Base-by-base conservation (phyloP, 345 rosid genomes). In the Diplotaxis tenuifolia region DNA sequence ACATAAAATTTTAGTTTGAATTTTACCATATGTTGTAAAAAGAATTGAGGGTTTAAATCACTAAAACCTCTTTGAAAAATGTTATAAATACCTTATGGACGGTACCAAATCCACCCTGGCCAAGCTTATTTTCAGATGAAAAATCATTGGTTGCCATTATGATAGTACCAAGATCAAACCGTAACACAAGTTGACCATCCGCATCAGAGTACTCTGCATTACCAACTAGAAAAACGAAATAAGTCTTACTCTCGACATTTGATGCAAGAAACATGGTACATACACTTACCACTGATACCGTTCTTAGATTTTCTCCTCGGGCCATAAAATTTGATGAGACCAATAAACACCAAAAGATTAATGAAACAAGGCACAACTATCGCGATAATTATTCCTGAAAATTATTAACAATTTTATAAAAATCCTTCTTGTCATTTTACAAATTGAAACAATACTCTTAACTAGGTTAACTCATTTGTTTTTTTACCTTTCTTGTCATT, bases 41-140 rank as follows among this genome's bases (percentile, higher is more conserved):
- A n/a, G n/a, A n/a, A n/a, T n/a, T n/a, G n/a, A n/a, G n/a, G n/a
- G n/a, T n/a, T n/a, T n/a, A n/a, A n/a, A n/a, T n/a, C n/a, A n/a
- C n/a, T n/a, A n/a, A n/a, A n/a, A n/a, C n/a, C n/a, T n/a, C n/a
- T n/a, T n/a, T n/a, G n/a, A n/a, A n/a, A n/a, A n/a, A n/a, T n/a
- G n/a, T n/a, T n/a, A n/a, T n/a, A n/a, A n/a, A 5, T 73, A 73
- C 86, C 84, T 79, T 83, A 70, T 81, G 79, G 11, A 83, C 84
- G 0, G 49, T 58, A 21, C 84, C 83, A 54, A 79, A 83, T 29
- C 86, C 86, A 22, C 86, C 86, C 58, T 68, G 22, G 14, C 86
- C 83, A 10, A 83, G 75, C 59, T 28, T 68, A 54, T 78, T 83
- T 40, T 36, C 53, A 20, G 45, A 9, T 6, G 82, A 78, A 31